Percentiles rank a stretch among this genome's conserved stretches.
Conservation (phyloP, 371 early-diverging fungal genomes). For the Mortierella sp. region DNA sequence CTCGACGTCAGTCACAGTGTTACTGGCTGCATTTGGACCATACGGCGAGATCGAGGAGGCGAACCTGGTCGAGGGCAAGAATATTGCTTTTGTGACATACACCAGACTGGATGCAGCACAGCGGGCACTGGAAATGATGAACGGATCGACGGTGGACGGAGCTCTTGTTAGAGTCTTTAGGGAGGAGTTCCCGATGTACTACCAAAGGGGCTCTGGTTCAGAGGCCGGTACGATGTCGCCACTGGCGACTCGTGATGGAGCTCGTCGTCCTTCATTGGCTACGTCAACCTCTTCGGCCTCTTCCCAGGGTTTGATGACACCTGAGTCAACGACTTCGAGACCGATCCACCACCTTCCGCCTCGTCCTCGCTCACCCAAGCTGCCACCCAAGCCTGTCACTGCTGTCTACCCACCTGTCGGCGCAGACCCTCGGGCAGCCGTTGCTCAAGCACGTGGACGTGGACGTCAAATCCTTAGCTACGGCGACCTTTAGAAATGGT, state of each 20-base stretch:
- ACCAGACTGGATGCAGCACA: constrained; percentile 60
- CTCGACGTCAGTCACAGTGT: constrained; percentile 39
- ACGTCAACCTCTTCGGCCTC: not conserved
- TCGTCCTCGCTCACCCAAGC: constrained; percentile 32
- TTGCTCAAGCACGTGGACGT: constrained; percentile 21
- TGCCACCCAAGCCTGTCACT: constrained; percentile 32
- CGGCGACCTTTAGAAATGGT: constrained; percentile 23
- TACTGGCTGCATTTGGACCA: constrained; percentile 58
- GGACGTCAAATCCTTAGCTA: constrained; percentile 48
- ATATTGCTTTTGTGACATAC: constrained; percentile 64
- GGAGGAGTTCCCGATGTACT: not conserved
- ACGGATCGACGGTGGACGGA: constrained; percentile 37
- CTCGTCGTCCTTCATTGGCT: constrained; percentile 1
- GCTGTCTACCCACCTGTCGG: constrained; percentile 22
- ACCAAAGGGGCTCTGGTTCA: not conserved
- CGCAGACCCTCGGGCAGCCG: constrained; percentile 24
- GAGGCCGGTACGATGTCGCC: not conserved
- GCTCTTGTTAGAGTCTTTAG: not conserved
- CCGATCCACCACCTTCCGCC: constrained; percentile 36
- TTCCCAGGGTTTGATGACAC: not conserved
- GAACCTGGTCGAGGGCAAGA: constrained; percentile 63
- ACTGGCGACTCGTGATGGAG: not conserved
- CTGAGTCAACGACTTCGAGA: constrained; percentile 4
- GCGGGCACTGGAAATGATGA: constrained; percentile 61
- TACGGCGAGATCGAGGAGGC: constrained; percentile 61